These are phyloP conservation scores for Penicillium sp. DNA, from an alignment of 2,329 filamentous ascomycete genomes.

Conservation along the genomic window DNA sequence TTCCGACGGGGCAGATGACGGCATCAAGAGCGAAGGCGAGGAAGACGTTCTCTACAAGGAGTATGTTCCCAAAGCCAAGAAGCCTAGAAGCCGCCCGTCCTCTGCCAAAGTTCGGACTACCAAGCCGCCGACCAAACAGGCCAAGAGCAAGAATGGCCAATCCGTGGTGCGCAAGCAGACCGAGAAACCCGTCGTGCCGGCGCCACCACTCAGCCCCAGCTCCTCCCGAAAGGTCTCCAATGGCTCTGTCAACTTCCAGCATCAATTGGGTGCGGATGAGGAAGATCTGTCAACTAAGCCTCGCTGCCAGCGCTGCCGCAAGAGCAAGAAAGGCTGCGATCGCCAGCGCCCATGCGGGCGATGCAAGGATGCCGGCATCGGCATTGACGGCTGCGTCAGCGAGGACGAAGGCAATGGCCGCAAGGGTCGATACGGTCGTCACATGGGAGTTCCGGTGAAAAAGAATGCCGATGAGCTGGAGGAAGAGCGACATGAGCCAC, in stretches of 20 bases:
- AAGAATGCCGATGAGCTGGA: slow-evolving; percentile 43
- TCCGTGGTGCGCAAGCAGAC: slow-evolving; percentile 34
- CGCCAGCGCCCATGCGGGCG: slow-evolving; percentile 90
- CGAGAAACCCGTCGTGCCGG: slow-evolving; percentile 26
- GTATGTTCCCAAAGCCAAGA: slow-evolving; percentile 43
- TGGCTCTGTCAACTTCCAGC: slow-evolving; percentile 59
- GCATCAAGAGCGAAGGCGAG: slow-evolving; percentile 52
- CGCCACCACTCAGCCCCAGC: slow-evolving; percentile 33
- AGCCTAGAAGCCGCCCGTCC: slow-evolving; percentile 46
- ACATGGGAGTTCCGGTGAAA: slow-evolving; percentile 64
- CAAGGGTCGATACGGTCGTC: slow-evolving; percentile 78
- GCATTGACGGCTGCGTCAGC: slow-evolving; percentile 88
- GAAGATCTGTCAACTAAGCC: slow-evolving; percentile 93
- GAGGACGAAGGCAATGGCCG: slow-evolving; percentile 97
- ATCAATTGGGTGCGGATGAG: slow-evolving; percentile 62
- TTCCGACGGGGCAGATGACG: slow-evolving; percentile 53
- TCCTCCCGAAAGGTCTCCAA: slow-evolving; percentile 49
- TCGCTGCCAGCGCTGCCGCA: slow-evolving; percentile 94
- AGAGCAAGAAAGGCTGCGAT: slow-evolving; percentile 99
- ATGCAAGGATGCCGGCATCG: slow-evolving; percentile 92
- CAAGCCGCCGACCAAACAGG: slow-evolving; percentile 25
- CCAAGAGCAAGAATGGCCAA: slow-evolving; percentile 34
- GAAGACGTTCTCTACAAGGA: slow-evolving; percentile 34
- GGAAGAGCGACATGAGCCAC: slow-evolving; percentile 49
- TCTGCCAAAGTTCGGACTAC: slow-evolving; percentile 26